These are phyloP conservation scores for Suillus alpinus DNA, from an alignment of 768 basidiomycete species.

Conservation along the genomic window DNA sequence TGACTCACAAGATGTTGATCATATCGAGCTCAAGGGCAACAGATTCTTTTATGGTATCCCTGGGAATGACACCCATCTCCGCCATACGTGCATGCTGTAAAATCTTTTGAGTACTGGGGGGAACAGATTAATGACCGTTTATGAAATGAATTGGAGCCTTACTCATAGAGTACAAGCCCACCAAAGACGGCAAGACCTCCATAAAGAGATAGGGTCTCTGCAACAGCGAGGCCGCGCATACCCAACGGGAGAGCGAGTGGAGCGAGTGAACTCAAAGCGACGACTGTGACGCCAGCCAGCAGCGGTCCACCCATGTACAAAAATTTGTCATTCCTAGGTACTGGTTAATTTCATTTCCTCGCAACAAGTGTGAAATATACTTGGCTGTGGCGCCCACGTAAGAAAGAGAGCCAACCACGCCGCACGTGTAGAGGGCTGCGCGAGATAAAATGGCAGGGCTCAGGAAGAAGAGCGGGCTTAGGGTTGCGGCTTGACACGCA, in stretches of 20 bases:
- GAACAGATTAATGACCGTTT: neutral
- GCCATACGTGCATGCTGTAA: conserved; percentile 72
- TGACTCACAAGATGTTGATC: conserved; percentile 82
- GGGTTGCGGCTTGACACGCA: conserved; percentile 79
- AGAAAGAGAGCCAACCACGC: conserved; percentile 80
- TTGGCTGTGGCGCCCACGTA: conserved; percentile 88
- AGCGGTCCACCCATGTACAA: conserved; percentile 85
- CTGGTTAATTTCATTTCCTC: neutral
- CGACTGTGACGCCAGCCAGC: conserved; percentile 84
- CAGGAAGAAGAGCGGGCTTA: conserved; percentile 88
- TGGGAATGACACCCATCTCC: conserved; percentile 60
- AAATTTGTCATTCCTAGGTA: conserved; percentile 69
- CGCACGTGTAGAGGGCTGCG: conserved; percentile 84
- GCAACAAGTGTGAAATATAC: conserved; percentile 33
- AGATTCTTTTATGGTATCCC: conserved; percentile 77
- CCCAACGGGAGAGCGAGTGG: conserved; percentile 88
- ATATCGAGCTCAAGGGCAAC: conserved; percentile 80
- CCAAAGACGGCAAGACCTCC: conserved; percentile 87
- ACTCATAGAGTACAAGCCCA: conserved; percentile 88
- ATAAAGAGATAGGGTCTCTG: conserved; percentile 79
- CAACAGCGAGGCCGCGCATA: conserved; percentile 68
- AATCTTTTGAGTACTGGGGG: conserved; percentile 77
- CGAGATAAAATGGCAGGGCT: conserved; percentile 82
- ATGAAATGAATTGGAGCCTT: conserved; percentile 22
- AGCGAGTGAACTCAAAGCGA: conserved; percentile 82